A percentile compares a stretch with the other conserved stretches of the same genome.
Evolutionary conservation across 768 basidiomycete genomes (phyloP).

Genomic region (Gymnopilus junonius): DNA sequence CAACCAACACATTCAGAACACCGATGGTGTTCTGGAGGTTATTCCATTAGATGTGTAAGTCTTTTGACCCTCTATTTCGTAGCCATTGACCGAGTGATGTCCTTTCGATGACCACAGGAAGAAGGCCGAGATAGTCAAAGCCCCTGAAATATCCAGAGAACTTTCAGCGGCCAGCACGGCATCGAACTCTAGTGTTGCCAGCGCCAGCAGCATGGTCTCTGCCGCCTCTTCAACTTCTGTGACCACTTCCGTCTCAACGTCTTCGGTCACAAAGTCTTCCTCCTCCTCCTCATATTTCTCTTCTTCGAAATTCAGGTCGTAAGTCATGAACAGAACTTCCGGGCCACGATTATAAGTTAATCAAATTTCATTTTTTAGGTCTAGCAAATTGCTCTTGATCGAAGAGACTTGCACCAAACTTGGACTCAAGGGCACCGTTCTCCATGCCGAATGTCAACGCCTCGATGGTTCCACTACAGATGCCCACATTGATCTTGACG

Average conservation of each 20-base stretch:
- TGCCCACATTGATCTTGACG: conserved; percentile 15
- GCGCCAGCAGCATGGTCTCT: conserved; percentile 12
- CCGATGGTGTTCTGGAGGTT: conserved; percentile 15
- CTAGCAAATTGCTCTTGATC: conserved; percentile 16
- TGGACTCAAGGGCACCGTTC: conserved; percentile 14
- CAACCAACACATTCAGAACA: conserved; percentile 13
- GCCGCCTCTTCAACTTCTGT: conserved; percentile 12
- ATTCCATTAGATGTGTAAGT: conserved; percentile 13
- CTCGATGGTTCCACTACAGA: conserved; percentile 14
- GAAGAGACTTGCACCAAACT: conserved; percentile 17
- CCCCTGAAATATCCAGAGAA: conserved; percentile 6
- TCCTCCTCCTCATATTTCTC: conserved; percentile 14
- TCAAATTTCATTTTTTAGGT: background rate
- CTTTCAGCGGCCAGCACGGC: background rate
- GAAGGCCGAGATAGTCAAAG: background rate
- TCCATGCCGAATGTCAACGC: conserved; percentile 16
- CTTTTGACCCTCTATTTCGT: background rate
- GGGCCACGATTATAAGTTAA: background rate
- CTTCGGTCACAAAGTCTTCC: conserved; percentile 9
- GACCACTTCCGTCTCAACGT: conserved; percentile 10
- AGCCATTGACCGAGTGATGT: background rate
- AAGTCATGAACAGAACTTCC: background rate
- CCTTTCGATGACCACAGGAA: background rate
- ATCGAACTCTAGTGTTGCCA: conserved; percentile 6
- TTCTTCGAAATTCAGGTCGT: conserved; percentile 20